Evolutionary conservation across 1,284 basidiomycete genomes (phyloP).

Genomic region (Rhodotorula sp.): DNA sequence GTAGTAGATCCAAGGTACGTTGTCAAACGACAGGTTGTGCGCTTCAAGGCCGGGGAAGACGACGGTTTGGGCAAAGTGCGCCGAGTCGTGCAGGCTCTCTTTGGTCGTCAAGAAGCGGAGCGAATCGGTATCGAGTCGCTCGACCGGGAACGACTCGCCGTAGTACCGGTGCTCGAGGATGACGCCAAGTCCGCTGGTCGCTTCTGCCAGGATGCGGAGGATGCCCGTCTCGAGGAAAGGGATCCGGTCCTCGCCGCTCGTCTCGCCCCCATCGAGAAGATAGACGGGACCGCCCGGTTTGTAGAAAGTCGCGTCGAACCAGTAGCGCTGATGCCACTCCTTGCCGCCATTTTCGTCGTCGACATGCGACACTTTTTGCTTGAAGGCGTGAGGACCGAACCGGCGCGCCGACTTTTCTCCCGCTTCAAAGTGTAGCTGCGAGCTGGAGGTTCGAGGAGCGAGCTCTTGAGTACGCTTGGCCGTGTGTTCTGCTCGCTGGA

Average conservation of each 20-base stretch:
- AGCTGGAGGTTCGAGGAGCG: too few species aligned
- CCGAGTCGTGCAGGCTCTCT: conserved; percentile 87
- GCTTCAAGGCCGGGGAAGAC: conserved; percentile 70
- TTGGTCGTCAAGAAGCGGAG: conserved; percentile 79
- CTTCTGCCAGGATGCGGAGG: conserved; percentile 74
- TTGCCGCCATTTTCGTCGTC: background rate
- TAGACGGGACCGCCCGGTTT: conserved; percentile 58
- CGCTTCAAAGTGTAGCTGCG: too few species aligned
- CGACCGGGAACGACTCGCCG: conserved; percentile 75
- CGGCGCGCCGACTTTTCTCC: too few species aligned
- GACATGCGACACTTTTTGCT: conserved; percentile 40
- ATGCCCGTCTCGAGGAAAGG: conserved; percentile 60
- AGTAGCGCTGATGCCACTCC: conserved; percentile 54
- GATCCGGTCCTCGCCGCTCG: conserved; percentile 43
- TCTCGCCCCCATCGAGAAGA: conserved; percentile 50
- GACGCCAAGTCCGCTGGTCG: conserved; percentile 72
- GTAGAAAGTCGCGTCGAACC: conserved; percentile 84
- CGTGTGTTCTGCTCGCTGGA: too few species aligned
- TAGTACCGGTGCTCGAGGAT: conserved; percentile 88
- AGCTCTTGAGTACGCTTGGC: too few species aligned
- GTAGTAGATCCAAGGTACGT: conserved; percentile 83
- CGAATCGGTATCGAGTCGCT: conserved; percentile 61
- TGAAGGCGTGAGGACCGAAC: conserved; percentile 18
- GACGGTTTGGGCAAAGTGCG: conserved; percentile 80
- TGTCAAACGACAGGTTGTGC: conserved; percentile 55